A percentile compares a stretch with the other conserved stretches of the same genome.
These are phyloP conservation scores for Talaromyces sp. DNA, from an alignment of 2,329 filamentous ascomycete species.

Conservation along the genomic window DNA sequence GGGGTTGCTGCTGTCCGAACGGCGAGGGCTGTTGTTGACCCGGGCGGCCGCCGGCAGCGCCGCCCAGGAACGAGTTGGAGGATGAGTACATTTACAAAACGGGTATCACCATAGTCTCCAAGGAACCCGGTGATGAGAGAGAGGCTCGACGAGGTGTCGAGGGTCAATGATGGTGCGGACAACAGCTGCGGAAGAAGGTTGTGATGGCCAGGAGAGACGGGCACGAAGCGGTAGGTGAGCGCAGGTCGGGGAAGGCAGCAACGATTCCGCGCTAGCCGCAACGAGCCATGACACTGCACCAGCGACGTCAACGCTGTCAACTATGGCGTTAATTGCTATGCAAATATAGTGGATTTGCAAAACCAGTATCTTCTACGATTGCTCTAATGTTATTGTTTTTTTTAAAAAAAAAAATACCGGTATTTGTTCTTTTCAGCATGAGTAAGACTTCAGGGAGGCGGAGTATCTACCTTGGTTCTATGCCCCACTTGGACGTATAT, in stretches of 20 bases:
- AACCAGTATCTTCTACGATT: not conserved
- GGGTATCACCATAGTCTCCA: slow-evolving; percentile 9
- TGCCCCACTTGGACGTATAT: not conserved
- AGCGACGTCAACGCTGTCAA: not conserved
- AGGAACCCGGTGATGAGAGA: not conserved
- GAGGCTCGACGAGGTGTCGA: not conserved
- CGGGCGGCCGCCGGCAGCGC: slow-evolving; percentile 68
- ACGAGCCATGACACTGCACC: not conserved
- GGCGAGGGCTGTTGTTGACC: slow-evolving; percentile 48
- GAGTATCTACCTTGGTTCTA: not conserved
- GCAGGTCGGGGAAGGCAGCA: not conserved
- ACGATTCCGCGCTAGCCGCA: not conserved
- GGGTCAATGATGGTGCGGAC: not conserved
- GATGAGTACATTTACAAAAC: slow-evolving; percentile 73
- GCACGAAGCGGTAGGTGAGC: not conserved
- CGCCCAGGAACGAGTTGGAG: slow-evolving; percentile 79
- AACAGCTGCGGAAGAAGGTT: not conserved
- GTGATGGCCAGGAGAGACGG: not conserved
- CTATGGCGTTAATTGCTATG: not conserved
- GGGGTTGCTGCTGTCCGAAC: slow-evolving; percentile 47
- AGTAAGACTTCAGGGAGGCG: not conserved
- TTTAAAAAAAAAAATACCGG: not conserved
- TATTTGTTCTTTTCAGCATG: not conserved
- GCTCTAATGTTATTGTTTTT: not conserved
- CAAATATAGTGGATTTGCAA: too few species aligned